A percentile compares a stretch with the other conserved stretches of the same genome.
Evolutionary conservation across 2,329 filamentous ascomycete genomes (phyloP).

Genomic region (Dactylella cylindrospora): DNA sequence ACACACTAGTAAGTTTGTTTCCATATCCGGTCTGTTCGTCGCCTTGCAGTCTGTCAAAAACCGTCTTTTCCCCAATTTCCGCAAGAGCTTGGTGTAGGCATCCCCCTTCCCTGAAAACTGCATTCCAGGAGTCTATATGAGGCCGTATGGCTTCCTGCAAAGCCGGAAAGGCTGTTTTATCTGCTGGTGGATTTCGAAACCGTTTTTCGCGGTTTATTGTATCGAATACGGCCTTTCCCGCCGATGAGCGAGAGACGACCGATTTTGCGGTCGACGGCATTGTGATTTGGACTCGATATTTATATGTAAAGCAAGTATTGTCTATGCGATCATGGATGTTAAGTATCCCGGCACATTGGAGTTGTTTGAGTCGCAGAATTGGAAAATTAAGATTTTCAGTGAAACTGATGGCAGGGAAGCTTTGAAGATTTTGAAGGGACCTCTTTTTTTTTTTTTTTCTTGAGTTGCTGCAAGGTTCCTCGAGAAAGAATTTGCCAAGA

Average conservation of each 20-base stretch:
- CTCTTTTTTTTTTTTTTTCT: slow-evolving; percentile 39
- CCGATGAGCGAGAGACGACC: slow-evolving; percentile 37
- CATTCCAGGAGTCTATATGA: slow-evolving; percentile 95
- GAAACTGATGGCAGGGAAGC: too few species aligned
- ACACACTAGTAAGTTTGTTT: slow-evolving; percentile 67
- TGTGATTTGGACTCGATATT: slow-evolving; percentile 4
- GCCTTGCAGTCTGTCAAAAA: slow-evolving; percentile 76
- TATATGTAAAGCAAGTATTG: not conserved
- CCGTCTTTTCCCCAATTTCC: slow-evolving; percentile 88
- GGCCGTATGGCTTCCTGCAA: slow-evolving; percentile 83
- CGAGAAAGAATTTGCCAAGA: slow-evolving; percentile 26
- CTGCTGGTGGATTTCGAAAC: slow-evolving; percentile 83
- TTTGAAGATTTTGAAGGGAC: not conserved
- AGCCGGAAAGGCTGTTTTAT: slow-evolving; percentile 82
- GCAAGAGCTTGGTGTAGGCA: slow-evolving; percentile 72
- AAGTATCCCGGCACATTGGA: slow-evolving; percentile 16
- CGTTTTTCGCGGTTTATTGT: slow-evolving; percentile 82
- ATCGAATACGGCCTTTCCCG: slow-evolving; percentile 60
- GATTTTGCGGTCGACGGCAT: slow-evolving; percentile 43
- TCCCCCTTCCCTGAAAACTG: slow-evolving; percentile 73
- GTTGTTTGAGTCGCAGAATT: slow-evolving; percentile 9
- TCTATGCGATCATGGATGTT: slow-evolving; percentile 22
- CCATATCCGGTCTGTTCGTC: slow-evolving; percentile 60
- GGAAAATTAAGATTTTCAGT: slow-evolving; percentile 8
- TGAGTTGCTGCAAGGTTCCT: slow-evolving; percentile 25